Evolutionary conservation across 1,139 yeast species (phyloP).

Genomic region (Diutina catenulata): DNA sequence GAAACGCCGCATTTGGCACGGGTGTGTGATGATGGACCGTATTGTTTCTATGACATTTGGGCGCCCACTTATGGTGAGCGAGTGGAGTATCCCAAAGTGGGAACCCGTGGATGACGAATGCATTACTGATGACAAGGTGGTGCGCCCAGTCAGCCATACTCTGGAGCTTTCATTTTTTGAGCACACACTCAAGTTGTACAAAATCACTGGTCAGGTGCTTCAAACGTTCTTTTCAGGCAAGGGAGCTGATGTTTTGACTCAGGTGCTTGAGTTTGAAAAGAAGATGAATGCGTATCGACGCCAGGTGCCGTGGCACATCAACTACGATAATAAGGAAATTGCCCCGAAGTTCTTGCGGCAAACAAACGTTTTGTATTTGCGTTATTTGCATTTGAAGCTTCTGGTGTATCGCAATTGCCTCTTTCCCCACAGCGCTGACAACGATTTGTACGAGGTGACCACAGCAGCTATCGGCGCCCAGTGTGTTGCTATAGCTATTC

Average conservation of each 20-base stretch:
- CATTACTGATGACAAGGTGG: not conserved
- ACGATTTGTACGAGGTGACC: not conserved
- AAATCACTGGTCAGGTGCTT: not conserved
- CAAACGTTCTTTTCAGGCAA: not conserved
- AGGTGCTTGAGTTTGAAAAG: constrained; percentile 4
- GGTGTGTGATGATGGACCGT: constrained; percentile 3
- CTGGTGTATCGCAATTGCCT: not conserved
- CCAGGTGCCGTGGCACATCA: not conserved
- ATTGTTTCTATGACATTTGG: constrained; percentile 2
- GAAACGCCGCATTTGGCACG: constrained; percentile 2
- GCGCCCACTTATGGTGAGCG: not conserved
- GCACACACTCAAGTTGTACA: not conserved
- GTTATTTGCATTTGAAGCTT: not conserved
- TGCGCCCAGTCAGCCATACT: not conserved
- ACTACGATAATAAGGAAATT: not conserved
- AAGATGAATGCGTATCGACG: not conserved
- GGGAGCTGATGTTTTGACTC: not conserved
- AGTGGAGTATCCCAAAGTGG: not conserved
- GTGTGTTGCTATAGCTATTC: constrained; percentile 1
- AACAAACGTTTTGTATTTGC: constrained; percentile 1
- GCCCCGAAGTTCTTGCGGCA: not conserved
- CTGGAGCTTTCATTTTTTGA: constrained; percentile 2
- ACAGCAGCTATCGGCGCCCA: not conserved
- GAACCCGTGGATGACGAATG: not conserved
- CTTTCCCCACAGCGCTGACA: not conserved